Evolutionary conservation across 441 rosid species (phyloP).

Genomic region (Aquilaria agallochum): DNA sequence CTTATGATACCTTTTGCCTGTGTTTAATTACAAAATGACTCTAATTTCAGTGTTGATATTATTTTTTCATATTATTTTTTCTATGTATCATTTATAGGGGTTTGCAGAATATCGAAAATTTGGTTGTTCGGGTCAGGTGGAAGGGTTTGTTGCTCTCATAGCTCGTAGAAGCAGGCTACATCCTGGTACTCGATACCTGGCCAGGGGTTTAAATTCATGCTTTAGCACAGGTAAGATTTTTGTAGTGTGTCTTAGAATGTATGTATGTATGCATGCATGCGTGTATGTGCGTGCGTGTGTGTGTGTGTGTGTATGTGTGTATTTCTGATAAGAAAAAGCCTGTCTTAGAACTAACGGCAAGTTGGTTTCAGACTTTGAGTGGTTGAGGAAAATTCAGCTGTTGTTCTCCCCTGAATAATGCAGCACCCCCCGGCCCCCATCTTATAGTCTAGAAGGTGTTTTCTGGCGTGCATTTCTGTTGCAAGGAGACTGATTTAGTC

Average conservation of each 20-base stretch:
- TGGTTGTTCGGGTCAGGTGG: slow-evolving; percentile 92
- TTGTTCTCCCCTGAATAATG: no score
- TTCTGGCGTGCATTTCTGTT: slow-evolving; percentile 7
- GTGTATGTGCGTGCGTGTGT: no score
- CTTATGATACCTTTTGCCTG: no score
- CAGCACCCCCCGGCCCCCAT: no score
- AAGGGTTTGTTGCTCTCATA: slow-evolving; percentile 84
- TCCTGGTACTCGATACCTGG: slow-evolving; percentile 99
- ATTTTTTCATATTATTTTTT: slow-evolving; percentile 38
- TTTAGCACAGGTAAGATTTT: slow-evolving; percentile 80
- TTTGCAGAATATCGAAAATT: slow-evolving; percentile 95
- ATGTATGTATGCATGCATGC: no score
- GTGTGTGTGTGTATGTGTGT: no score
- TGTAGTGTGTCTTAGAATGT: slow-evolving; percentile 7
- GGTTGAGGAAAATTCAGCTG: no score
- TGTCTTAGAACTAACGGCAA: not conserved
- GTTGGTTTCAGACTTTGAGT: no score
- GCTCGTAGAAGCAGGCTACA: slow-evolving; percentile 98
- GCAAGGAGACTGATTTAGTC: not conserved
- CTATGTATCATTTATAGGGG: slow-evolving; percentile 85
- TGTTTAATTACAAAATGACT: not conserved
- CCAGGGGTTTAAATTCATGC: slow-evolving; percentile 96
- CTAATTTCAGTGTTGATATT: slow-evolving; percentile 13
- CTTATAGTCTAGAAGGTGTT: not conserved
- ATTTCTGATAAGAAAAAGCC: no score